These are phyloP conservation scores for Backusella luteola DNA, from an alignment of 192 early-diverging fungal species.

Conservation along the genomic window DNA sequence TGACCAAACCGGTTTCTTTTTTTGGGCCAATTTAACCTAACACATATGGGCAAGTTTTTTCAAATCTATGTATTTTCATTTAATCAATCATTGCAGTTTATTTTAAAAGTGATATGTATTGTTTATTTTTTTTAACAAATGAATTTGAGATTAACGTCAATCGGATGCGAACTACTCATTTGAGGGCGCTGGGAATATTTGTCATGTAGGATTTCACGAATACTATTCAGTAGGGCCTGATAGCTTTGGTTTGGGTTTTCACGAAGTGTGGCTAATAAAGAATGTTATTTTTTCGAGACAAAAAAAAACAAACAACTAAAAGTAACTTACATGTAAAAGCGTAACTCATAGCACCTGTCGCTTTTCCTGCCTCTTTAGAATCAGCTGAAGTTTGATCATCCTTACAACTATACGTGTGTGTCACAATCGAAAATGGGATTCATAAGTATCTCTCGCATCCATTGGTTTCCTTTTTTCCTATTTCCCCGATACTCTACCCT, in stretches of 20 bases:
- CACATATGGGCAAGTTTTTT: too few species aligned
- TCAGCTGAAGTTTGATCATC: slow-evolving; percentile 82
- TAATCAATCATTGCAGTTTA: too few species aligned
- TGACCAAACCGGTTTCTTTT: too few species aligned
- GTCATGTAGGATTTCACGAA: slow-evolving; percentile 60
- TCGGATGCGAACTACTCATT: slow-evolving; percentile 60
- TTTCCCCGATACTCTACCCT: slow-evolving; percentile 43
- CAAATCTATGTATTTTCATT: too few species aligned
- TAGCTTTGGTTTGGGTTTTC: slow-evolving; percentile 65
- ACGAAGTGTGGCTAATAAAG: slow-evolving; percentile 40
- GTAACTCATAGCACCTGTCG: slow-evolving; percentile 76
- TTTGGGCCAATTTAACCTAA: too few species aligned
- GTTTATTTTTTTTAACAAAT: slow-evolving; percentile 9
- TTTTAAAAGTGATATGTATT: not conserved
- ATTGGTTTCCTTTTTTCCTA: not conserved
- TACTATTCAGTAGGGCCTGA: slow-evolving; percentile 64
- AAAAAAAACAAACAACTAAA: not conserved
- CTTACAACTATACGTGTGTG: slow-evolving; percentile 51
- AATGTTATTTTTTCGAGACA: not conserved
- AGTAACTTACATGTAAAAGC: slow-evolving; percentile 58
- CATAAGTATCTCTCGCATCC: not conserved
- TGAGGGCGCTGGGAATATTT: slow-evolving; percentile 82
- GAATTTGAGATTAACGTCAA: slow-evolving; percentile 40
- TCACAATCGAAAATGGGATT: not conserved
- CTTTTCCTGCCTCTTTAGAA: slow-evolving; percentile 51